Evolutionary conservation across 176 grass and related monocot species (phyloP).

Genomic region (Saccharum spontaneum): DNA sequence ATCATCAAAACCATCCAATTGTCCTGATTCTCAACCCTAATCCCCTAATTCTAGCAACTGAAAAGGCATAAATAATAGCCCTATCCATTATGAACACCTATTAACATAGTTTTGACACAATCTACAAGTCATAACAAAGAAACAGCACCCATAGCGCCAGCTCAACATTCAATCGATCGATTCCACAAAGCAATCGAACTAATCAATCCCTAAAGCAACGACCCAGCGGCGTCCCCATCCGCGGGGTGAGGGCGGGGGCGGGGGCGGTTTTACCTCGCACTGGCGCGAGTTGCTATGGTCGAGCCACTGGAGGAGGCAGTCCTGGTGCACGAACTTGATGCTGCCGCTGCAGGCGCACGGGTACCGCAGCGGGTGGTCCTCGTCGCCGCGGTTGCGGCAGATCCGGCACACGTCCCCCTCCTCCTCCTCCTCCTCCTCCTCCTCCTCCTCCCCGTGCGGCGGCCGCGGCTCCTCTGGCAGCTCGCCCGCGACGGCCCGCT

Average conservation of each 20-base stretch:
- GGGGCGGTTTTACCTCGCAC: slow-evolving; percentile 69
- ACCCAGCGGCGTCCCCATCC: neutral
- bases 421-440: slow-evolving; percentile 57
- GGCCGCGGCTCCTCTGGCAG: slow-evolving; percentile 38
- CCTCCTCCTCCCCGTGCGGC: slow-evolving; percentile 37
- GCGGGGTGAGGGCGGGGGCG: neutral
- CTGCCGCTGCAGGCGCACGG: slow-evolving; percentile 99
- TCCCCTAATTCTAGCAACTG: neutral
- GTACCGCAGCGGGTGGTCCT: slow-evolving; percentile 82
- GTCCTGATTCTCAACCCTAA: neutral
- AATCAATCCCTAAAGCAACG: slow-evolving; percentile 25
- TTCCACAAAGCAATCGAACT: neutral
- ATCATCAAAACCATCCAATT: neutral
- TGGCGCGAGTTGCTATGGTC: slow-evolving; percentile 98
- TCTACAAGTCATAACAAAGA: neutral
- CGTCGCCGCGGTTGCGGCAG: slow-evolving; percentile 96
- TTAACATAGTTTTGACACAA: neutral
- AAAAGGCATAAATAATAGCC: neutral
- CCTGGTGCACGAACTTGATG: slow-evolving; percentile 99
- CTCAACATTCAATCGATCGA: neutral
- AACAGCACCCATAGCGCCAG: neutral
- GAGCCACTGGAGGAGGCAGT: slow-evolving; percentile 99
- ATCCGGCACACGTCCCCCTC: slow-evolving; percentile 97
- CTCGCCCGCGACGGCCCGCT: slow-evolving; percentile 7
- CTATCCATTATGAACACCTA: neutral